Percentiles rank a stretch among this genome's conserved stretches.
Conservation (phyloP, 192 early-diverging fungal genomes). For the Paraglomus brasilianum region DNA sequence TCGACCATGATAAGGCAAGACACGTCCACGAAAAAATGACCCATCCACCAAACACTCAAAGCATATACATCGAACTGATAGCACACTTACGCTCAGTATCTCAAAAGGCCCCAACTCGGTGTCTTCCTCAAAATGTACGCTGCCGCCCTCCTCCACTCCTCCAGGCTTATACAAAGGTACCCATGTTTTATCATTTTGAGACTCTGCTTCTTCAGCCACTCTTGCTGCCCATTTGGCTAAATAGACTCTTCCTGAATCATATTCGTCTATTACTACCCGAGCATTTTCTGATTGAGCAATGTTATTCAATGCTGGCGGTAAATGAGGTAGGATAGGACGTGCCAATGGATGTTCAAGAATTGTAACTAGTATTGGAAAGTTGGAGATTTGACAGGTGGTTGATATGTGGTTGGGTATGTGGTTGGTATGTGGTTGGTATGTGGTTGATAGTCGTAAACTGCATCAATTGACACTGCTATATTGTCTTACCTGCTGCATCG, state of each 20-base stretch:
- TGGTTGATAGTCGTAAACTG: not conserved
- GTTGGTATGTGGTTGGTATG: not conserved
- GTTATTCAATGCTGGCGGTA: conserved; percentile 53
- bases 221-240: conserved; percentile 76
- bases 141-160: too few relatives aligned
- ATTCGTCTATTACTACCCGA: conserved; percentile 67
- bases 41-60: too few relatives aligned
- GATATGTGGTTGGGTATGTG: not conserved
- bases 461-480: not conserved
- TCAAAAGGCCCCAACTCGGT: conserved; percentile 46
- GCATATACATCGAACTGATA: too few relatives aligned
- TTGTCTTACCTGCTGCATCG: conserved; percentile 54
- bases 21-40: too few relatives aligned
- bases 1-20: too few relatives aligned
- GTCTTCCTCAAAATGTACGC: conserved; percentile 39
- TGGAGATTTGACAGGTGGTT: conserved; percentile 6
- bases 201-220: conserved; percentile 41
- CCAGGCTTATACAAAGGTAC: too few relatives aligned
- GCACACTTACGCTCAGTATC: conserved; percentile 38
- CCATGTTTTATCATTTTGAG: too few relatives aligned
- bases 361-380: conserved; percentile 12
- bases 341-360: conserved; percentile 55
- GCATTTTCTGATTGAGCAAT: conserved; percentile 55
- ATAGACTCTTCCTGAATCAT: conserved; percentile 74
- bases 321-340: conserved; percentile 50